Conservation (phyloP, 768 basidiomycete species). For the Mycena metata region DNA sequence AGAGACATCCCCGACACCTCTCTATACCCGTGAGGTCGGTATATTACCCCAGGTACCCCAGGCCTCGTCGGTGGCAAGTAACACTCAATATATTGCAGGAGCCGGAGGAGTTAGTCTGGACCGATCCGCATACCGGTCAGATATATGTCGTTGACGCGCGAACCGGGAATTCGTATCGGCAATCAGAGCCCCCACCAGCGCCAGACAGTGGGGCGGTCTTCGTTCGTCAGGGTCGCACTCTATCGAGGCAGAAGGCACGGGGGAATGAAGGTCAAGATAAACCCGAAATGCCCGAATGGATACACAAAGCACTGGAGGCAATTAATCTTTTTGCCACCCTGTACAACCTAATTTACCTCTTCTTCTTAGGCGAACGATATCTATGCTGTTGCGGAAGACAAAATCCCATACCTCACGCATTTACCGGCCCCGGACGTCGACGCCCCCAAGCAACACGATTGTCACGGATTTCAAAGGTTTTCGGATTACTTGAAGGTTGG, state of each 20-base stretch:
- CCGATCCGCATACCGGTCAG: constrained; percentile 72
- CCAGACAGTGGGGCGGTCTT: constrained; percentile 45
- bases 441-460: constrained; percentile 20
- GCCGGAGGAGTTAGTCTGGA: constrained; percentile 65
- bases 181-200: constrained; percentile 37
- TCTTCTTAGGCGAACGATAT: constrained; percentile 65
- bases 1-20: constrained; percentile 25
- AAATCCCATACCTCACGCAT: constrained; percentile 52
- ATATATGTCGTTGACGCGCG: constrained; percentile 72
- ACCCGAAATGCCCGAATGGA: constrained; percentile 69
- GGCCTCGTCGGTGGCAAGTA: constrained; percentile 12
- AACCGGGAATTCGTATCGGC: constrained; percentile 75
- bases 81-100: constrained; percentile 36
- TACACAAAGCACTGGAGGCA: constrained; percentile 72
- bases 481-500: constrained; percentile 37
- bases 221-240: constrained; percentile 31
- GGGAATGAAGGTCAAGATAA: constrained; percentile 27
- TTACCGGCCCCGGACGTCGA: constrained; percentile 27
- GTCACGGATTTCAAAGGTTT: constrained; percentile 30
- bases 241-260: constrained; percentile 39
- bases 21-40: constrained; percentile 30
- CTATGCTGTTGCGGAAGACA: constrained; percentile 64
- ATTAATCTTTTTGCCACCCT: constrained; percentile 33
- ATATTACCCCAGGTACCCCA: not conserved
- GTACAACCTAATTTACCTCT: constrained; percentile 15